These are phyloP conservation scores for Flaveria linearis DNA, from an alignment of 129 eudicot genomes.

Conservation along the genomic window DNA sequence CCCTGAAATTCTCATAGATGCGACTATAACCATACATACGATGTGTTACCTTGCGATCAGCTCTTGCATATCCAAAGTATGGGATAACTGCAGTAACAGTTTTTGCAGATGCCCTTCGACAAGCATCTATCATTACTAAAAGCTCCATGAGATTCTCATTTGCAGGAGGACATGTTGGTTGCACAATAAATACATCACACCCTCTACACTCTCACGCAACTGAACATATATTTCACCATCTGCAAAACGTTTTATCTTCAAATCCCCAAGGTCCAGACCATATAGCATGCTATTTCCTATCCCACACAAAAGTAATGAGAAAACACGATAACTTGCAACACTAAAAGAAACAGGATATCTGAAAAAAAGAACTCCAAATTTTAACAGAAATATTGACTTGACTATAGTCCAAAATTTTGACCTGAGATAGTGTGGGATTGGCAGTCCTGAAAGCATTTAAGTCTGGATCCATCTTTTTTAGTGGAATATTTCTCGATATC, in stretches of 20 bases:
- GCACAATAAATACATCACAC: constrained; percentile 93
- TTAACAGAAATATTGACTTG: constrained; percentile 4
- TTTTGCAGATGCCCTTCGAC: constrained; percentile 98
- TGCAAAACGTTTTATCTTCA: constrained; percentile 89
- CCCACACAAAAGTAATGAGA: constrained; percentile 13
- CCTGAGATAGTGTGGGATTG: constrained; percentile 84
- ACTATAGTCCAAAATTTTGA: constrained; percentile 21
- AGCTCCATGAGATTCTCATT: constrained; percentile 99
- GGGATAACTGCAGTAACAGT: constrained; percentile 96
- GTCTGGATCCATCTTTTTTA: constrained; percentile 55
- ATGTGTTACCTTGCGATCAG: constrained; percentile 82
- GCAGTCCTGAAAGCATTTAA: constrained; percentile 87
- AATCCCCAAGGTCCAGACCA: constrained; percentile 93
- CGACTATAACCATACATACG: neutral
- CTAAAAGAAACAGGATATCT: neutral
- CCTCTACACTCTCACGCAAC: constrained; percentile 98
- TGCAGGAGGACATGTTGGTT: constrained; percentile 96
- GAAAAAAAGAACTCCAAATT: neutral
- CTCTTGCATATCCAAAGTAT: constrained; percentile 97
- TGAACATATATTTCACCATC: constrained; percentile 99
- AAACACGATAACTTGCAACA: neutral
- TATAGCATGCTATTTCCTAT: constrained; percentile 94
- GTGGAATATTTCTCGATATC: constrained; percentile 24
- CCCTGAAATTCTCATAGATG: neutral
- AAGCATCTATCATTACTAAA: constrained; percentile 95